phyloP scores from a whole-genome alignment of 768 basidiomycete species.

The Botryobasidium botryosum region DNA sequence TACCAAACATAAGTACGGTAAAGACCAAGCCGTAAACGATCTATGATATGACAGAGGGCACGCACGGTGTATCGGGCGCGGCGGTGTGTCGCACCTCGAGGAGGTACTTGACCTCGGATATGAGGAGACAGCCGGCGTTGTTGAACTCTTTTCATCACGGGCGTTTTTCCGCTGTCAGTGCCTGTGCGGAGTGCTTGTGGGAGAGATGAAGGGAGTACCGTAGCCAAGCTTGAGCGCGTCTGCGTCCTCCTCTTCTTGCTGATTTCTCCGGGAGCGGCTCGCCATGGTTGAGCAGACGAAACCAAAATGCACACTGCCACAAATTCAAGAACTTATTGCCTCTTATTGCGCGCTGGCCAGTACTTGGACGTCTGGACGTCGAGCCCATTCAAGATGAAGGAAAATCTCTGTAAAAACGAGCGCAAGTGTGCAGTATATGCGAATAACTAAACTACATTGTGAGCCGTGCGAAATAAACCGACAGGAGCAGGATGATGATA shows the following conservation, averaged over 20 bases:
- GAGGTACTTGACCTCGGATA: slow-evolving; percentile 84
- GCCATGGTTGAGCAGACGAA: too few relatives aligned
- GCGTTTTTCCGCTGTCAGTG: neutral
- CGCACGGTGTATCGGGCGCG: slow-evolving; percentile 72
- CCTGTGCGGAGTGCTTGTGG: neutral
- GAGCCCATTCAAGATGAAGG: too few relatives aligned
- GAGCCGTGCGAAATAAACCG: too few relatives aligned
- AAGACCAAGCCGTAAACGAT: neutral
- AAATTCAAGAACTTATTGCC: too few relatives aligned
- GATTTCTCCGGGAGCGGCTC: too few relatives aligned
- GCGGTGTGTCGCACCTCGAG: slow-evolving; percentile 56
- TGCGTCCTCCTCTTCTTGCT: slow-evolving; percentile 66
- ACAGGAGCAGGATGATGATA: too few relatives aligned
- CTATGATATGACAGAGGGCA: slow-evolving; percentile 7
- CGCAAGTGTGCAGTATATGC: too few relatives aligned
- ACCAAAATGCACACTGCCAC: too few relatives aligned
- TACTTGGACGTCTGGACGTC: too few relatives aligned
- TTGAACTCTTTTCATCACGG: slow-evolving; percentile 48
- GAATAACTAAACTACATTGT: too few relatives aligned
- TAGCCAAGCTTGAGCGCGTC: slow-evolving; percentile 66
- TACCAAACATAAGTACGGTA: neutral
- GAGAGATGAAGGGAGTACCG: slow-evolving; percentile 25
- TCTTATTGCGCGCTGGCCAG: too few relatives aligned
- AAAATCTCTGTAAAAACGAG: too few relatives aligned
- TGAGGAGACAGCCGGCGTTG: slow-evolving; percentile 77